Conservation (phyloP, 208 protist species). For the Crithidia fasciculata region DNA sequence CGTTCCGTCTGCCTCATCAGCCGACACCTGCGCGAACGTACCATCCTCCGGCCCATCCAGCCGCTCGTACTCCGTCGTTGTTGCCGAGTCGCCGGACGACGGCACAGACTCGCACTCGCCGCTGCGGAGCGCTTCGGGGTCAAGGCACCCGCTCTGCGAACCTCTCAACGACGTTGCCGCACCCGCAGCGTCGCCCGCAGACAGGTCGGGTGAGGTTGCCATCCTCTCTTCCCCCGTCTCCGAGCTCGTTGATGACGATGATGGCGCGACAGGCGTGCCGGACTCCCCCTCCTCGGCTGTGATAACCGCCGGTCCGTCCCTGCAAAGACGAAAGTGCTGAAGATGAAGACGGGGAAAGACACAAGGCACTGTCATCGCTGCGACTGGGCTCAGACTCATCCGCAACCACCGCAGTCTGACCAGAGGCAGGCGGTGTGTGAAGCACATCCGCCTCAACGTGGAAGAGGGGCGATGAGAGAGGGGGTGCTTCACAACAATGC, state of each 20-base stretch:
- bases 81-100: neutral
- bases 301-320: neutral
- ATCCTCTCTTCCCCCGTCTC: too few relatives aligned
- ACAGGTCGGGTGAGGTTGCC: neutral
- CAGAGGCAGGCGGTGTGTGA: neutral
- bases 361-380: neutral
- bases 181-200: neutral
- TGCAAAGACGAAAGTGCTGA: neutral
- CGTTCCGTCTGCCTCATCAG: constrained; percentile 12
- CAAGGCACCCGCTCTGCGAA: neutral
- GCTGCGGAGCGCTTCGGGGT: neutral
- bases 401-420: neutral
- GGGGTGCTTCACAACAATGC: neutral
- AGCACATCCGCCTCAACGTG: neutral
- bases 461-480: neutral
- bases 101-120: neutral
- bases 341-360: neutral
- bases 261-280: too few relatives aligned
- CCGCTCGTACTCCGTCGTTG: neutral
- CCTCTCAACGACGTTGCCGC: neutral
- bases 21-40: constrained; percentile 1
- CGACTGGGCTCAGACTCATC: neutral
- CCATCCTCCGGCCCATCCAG: neutral
- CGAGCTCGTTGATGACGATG: too few relatives aligned
- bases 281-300: too few relatives aligned